Evolutionary conservation across 441 rosid species (phyloP).

Genomic region (Geranium incanum): DNA sequence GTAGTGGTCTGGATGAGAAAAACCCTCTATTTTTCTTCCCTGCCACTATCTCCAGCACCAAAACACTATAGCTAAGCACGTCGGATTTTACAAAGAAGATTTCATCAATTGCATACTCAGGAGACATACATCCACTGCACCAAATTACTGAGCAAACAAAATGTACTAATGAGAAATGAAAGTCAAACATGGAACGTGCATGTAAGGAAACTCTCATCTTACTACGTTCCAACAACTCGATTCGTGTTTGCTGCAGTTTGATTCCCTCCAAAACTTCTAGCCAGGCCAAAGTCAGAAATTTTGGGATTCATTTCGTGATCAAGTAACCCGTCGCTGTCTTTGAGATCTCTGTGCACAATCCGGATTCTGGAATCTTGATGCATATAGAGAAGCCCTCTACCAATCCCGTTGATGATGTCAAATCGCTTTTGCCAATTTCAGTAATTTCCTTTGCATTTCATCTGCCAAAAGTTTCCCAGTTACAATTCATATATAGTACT

Average conservation of each 20-base stretch:
- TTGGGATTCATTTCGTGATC: slow-evolving; percentile 23
- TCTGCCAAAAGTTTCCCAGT: background rate
- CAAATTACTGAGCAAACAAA: too few species aligned
- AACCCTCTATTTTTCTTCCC: slow-evolving; percentile 23
- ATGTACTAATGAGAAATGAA: background rate
- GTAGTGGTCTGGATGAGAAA: slow-evolving; percentile 14
- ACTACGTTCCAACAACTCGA: slow-evolving; percentile 26
- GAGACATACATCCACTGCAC: background rate
- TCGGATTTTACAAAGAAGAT: too few species aligned
- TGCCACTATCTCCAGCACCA: background rate
- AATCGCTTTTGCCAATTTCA: slow-evolving; percentile 8
- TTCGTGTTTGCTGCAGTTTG: slow-evolving; percentile 13
- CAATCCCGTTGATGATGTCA: slow-evolving; percentile 9
- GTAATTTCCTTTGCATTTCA: background rate
- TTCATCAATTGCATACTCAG: too few species aligned
- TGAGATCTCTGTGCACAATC: slow-evolving; percentile 27
- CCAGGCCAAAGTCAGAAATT: slow-evolving; percentile 33
- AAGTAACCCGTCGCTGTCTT: slow-evolving; percentile 21
- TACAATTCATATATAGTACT: too few species aligned
- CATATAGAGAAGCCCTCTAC: slow-evolving; percentile 16
- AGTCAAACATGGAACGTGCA: background rate
- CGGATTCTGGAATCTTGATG: slow-evolving; percentile 25
- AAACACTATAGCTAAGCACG: too few species aligned
- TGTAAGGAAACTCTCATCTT: background rate
- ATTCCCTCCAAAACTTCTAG: slow-evolving; percentile 21